Base-by-base conservation (phyloP, 805 yeast genomes). In the Hanseniaspora guilliermondii region DNA sequence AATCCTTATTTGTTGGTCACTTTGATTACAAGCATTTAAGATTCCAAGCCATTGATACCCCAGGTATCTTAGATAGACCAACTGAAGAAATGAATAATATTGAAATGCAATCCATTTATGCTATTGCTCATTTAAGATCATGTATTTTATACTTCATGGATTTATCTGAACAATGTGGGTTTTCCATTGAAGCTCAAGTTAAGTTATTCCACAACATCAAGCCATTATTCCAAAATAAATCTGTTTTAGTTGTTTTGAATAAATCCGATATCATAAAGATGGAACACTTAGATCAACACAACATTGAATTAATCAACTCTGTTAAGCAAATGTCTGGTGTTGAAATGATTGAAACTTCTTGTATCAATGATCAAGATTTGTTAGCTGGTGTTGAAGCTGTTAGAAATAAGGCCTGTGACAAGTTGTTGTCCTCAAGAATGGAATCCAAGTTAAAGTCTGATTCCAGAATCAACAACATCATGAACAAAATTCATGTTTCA, bases 21-120 rank as follows among this genome's bases (percentile, higher is more conserved):
- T 93, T 93, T 68, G 99, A 93, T 73, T 93, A 93, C 75, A 93
- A 93, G 73, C 94, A 93, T 70, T 75, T 93, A 66, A 78, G 99
- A 66, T 93, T 93, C 76, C 99, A 93, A 75, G 98, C 97, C 55
- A 93, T 93, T 66, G 99, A 93, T 72, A 93, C 98, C 38, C 98
- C 99, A 35, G 99, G 99, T 75, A 89, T 93, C 64, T 76, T 93
- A 68, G 99, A 93, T 72, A 82, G 97, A 70, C 98, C 98, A 57
- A 88, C 97, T 45, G 99, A 93, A 71, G 98, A 93, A 69, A 93
- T 93, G 99, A 93, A 93, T 76, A 93, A 93, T 72, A 93, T 93
- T 70, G 99, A 93, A 75, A 93, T 93, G 98, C 99, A 93, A 75
- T 85, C 95, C 49, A 93, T 93, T 65, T 93, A 93, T 65, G 98